A percentile compares a stretch with the other conserved stretches of the same genome.
These are phyloP conservation scores for Capsella rubella DNA, from an alignment of 441 rosid species.

Conservation along the genomic window DNA sequence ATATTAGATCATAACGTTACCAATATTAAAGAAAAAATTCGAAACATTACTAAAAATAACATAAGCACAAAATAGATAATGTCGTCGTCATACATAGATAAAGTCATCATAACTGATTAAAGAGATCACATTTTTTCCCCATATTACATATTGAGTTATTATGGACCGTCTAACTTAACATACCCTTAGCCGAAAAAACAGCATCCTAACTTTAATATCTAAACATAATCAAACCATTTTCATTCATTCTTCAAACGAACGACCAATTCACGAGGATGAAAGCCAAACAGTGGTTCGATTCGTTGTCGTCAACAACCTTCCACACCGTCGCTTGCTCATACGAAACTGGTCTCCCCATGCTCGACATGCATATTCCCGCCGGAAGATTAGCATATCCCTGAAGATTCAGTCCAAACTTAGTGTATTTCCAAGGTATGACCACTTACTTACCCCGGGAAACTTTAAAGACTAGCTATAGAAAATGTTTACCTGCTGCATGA, in stretches of 20 bases:
- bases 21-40: not conserved
- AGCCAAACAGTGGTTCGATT: slow-evolving; percentile 78
- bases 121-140: slow-evolving; percentile 12
- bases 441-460: not conserved
- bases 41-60: slow-evolving; percentile 6
- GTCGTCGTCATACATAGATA: slow-evolving; percentile 14
- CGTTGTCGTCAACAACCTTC: slow-evolving; percentile 84
- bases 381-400: slow-evolving; percentile 85
- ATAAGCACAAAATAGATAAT: slow-evolving; percentile 14
- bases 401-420: not conserved
- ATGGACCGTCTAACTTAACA: slow-evolving; percentile 12
- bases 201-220: slow-evolving; percentile 36
- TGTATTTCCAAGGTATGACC: not conserved
- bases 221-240: slow-evolving; percentile 35
- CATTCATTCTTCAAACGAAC: slow-evolving; percentile 56
- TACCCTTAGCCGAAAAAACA: slow-evolving; percentile 7
- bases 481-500: slow-evolving; percentile 80
- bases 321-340: slow-evolving; percentile 89
- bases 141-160: slow-evolving; percentile 20
- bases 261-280: slow-evolving; percentile 89
- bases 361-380: slow-evolving; percentile 75
- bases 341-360: slow-evolving; percentile 86
- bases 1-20: too few relatives aligned
- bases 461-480: not conserved
- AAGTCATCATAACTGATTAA: not conserved